Evolutionary conservation across 129 eudicot genomes (phyloP), one percentile per base, ranked within the genome.

Genomic region (Flaveria robusta): DNA sequence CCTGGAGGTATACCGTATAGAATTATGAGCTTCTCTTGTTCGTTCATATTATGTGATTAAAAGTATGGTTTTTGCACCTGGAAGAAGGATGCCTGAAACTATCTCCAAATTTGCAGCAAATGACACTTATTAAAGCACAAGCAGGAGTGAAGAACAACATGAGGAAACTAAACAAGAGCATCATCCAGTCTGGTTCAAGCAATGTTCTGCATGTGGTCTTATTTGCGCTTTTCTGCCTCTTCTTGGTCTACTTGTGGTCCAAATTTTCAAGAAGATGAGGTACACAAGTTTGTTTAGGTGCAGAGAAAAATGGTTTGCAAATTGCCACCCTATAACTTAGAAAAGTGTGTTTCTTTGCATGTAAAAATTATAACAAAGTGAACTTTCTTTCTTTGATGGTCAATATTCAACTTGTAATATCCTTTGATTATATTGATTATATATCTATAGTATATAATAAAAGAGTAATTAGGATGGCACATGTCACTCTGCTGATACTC

Each of bases 91-190:
- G 54, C 5, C 20, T 50, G 3, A 50, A 15, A 15, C 11, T 20
- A 13, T 60, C 27, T 60, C 24, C 41, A 11, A 60, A 43, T 47
- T 34, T 72, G 76, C 89, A 90, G 93, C 96, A 90, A 90, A 88
- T 88, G 96, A 86, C 92, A 67, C 73, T 90, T 29, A 86, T 88
- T 19, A 82, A 88, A 86, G 93, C 91, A 77, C 96, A 88, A 86
- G 91, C 96, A 31, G 90, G 89, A 71, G 82, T 88, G 75, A 88
- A 90, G 87, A 90, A 88, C 89, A 88, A 90, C 65, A 78, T 86
- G 96, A 86, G 93, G 86, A 88, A 85, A 70, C 67, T 90, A 81
- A 90, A 86, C 86, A 88, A 77, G 77, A 90, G 93, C 74, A 84
- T 90, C 50, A 43, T 90, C 41, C 87, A 75, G 75, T 83, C 84